These are phyloP conservation scores for Pseudozyma thailandica DNA, from an alignment of 1,284 basidiomycete genomes.

Conservation along the genomic window DNA sequence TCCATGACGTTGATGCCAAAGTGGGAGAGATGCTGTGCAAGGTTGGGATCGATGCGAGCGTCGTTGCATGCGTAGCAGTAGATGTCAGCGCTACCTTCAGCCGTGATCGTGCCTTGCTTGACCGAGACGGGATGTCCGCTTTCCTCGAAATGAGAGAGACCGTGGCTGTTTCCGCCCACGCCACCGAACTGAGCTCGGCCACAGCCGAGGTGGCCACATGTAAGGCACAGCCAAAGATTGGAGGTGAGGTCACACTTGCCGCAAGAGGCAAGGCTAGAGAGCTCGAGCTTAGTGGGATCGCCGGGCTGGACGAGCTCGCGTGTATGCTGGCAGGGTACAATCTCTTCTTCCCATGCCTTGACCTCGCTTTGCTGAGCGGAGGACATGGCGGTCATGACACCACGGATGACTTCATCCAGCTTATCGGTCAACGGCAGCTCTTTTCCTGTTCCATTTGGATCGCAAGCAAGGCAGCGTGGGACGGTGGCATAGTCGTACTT, in stretches of 20 bases:
- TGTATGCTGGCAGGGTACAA: slow-evolving; percentile 86
- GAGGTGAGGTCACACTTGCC: slow-evolving; percentile 60
- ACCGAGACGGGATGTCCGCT: slow-evolving; percentile 86
- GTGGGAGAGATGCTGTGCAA: slow-evolving; percentile 79
- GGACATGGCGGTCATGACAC: slow-evolving; percentile 82
- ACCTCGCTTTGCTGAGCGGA: slow-evolving; percentile 92
- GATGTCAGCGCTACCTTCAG: slow-evolving; percentile 91
- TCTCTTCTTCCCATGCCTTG: slow-evolving; percentile 97
- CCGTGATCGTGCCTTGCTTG: slow-evolving; percentile 95
- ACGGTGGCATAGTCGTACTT: slow-evolving; percentile 79
- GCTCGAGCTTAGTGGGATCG: slow-evolving; percentile 51
- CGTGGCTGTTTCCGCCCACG: slow-evolving; percentile 88
- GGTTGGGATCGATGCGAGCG: slow-evolving; percentile 80
- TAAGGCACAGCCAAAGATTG: slow-evolving; percentile 94
- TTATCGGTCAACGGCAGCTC: slow-evolving; percentile 71
- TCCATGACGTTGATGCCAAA: slow-evolving; percentile 89
- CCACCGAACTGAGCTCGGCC: slow-evolving; percentile 89
- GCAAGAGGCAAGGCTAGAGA: slow-evolving; percentile 45
- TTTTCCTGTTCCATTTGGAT: slow-evolving; percentile 69
- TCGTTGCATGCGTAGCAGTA: slow-evolving; percentile 96
- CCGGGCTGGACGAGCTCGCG: slow-evolving; percentile 75
- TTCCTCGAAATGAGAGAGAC: slow-evolving; percentile 81
- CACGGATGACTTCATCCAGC: slow-evolving; percentile 74
- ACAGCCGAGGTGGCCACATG: slow-evolving; percentile 90
- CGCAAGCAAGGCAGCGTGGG: slow-evolving; percentile 78